These are phyloP conservation scores for Umbelopsis isabellina DNA, from an alignment of 192 early-diverging fungal species.

Conservation along the genomic window DNA sequence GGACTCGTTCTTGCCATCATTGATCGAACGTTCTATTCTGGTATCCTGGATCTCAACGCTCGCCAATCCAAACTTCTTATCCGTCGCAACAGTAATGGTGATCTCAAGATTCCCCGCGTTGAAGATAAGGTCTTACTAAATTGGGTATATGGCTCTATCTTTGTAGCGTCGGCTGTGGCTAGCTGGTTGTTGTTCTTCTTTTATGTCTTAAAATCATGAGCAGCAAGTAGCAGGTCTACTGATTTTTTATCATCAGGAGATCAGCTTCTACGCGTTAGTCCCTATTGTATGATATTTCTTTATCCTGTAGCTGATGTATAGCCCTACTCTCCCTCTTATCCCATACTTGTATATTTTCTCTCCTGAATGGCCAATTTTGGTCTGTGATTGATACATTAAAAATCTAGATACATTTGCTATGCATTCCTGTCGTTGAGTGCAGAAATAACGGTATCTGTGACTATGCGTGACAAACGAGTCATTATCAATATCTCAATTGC, in stretches of 20 bases:
- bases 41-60: slow-evolving; percentile 31
- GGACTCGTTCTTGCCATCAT: slow-evolving; percentile 27
- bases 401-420: neutral
- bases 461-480: too few species aligned
- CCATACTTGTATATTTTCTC: neutral
- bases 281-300: slow-evolving; percentile 4
- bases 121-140: slow-evolving; percentile 14
- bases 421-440: too few species aligned
- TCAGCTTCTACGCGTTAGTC: too few species aligned
- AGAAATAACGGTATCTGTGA: too few species aligned
- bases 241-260: too few species aligned
- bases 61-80: neutral
- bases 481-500: too few species aligned
- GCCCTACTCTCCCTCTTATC: too few species aligned
- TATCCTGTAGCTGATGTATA: too few species aligned
- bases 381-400: neutral
- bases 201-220: slow-evolving; percentile 30
- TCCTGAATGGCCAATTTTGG: neutral
- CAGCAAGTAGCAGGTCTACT: too few species aligned
- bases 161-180: slow-evolving; percentile 12
- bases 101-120: neutral
- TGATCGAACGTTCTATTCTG: slow-evolving; percentile 28
- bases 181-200: slow-evolving; percentile 41
- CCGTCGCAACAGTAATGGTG: neutral
- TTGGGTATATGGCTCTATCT: slow-evolving; percentile 36